phyloP scores from a whole-genome alignment of 768 basidiomycete species.

The Pleurotus ostreatus region DNA sequence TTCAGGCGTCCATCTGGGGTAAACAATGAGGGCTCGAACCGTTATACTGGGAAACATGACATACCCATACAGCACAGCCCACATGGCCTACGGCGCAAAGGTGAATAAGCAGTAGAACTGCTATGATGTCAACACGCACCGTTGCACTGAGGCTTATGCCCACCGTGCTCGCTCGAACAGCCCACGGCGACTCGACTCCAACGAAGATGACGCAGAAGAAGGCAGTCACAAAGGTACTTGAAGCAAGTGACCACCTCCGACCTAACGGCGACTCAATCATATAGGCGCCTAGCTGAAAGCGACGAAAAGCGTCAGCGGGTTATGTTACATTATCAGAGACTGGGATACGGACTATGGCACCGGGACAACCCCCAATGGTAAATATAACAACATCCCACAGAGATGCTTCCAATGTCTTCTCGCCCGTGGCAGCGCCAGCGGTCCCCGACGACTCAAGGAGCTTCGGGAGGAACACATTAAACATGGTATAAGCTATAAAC shows the following conservation, averaged over 20 bases:
- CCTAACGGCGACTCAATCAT: conserved; percentile 72
- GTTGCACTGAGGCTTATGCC: conserved; percentile 78
- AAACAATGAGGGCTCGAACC: not conserved
- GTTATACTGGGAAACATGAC: not conserved
- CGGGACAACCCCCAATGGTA: conserved; percentile 80
- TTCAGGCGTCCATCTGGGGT: conserved; percentile 71
- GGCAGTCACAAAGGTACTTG: conserved; percentile 73
- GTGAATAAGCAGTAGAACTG: not conserved
- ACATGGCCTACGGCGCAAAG: conserved; percentile 56
- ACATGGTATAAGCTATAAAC: conserved; percentile 76
- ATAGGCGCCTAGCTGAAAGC: conserved; percentile 72
- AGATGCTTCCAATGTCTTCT: conserved; percentile 54
- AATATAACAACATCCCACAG: conserved; percentile 88
- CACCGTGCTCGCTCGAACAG: conserved; percentile 65
- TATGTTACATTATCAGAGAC: not conserved
- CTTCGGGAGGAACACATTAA: conserved; percentile 89
- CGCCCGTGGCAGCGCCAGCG: conserved; percentile 12
- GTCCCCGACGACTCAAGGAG: conserved; percentile 60
- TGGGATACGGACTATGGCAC: conserved; percentile 60
- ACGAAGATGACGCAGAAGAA: conserved; percentile 71
- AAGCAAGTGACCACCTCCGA: conserved; percentile 66
- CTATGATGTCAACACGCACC: conserved; percentile 27
- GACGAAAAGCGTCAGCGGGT: not conserved
- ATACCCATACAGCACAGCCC: conserved; percentile 78
- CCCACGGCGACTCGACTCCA: conserved; percentile 48